Conservation (phyloP, 1,284 basidiomycete genomes). For the Anthracocystis panici-leucophaei region DNA sequence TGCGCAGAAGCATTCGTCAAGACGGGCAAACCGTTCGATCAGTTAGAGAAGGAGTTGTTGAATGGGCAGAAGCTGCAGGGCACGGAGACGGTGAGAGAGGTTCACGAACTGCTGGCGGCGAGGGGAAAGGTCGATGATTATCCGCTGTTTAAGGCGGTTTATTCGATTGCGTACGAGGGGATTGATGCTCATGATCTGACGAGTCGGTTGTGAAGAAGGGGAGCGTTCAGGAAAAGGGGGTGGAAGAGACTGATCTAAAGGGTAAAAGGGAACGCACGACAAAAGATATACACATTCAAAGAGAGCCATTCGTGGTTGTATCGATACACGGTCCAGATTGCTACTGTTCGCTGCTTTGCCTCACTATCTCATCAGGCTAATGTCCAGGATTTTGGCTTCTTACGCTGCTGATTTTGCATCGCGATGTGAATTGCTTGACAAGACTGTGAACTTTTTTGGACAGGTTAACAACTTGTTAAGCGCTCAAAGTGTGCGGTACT, state of each 20-base stretch:
- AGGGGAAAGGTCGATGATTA: conserved; percentile 72
- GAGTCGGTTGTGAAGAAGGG: conserved; percentile 47
- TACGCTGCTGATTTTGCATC: conserved; percentile 1
- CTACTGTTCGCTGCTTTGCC: neutral
- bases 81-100: conserved; percentile 73
- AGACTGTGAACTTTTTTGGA: neutral
- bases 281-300: neutral
- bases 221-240: neutral
- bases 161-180: conserved; percentile 65
- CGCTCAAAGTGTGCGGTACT: conserved; percentile 3
- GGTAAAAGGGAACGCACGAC: neutral
- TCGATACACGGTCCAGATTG: neutral
- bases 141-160: conserved; percentile 74
- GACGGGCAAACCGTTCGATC: conserved; percentile 73
- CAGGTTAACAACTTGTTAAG: neutral
- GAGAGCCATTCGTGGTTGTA: neutral
- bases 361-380: conserved; percentile 2
- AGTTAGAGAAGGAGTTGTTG: conserved; percentile 74
- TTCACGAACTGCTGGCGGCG: conserved; percentile 73
- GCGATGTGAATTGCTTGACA: neutral
- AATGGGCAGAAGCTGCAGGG: conserved; percentile 75
- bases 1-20: conserved; percentile 74
- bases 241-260: neutral
- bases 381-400: neutral
- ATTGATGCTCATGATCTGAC: conserved; percentile 70